Conservation (phyloP, 352 stramenopile genomes). For the Phytophthora kernoviae region DNA sequence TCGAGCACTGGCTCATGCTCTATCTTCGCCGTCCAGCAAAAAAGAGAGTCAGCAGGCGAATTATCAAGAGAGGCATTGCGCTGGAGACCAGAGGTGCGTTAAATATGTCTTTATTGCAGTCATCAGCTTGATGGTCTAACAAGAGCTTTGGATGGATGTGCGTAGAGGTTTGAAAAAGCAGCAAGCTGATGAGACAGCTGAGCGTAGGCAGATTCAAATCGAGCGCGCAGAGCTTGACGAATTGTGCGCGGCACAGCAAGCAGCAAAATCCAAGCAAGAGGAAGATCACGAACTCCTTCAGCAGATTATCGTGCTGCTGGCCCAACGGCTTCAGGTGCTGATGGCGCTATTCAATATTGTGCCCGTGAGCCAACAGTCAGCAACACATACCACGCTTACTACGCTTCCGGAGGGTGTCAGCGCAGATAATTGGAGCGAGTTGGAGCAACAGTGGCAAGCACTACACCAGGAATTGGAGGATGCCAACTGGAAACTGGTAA, state of each 20-base stretch:
- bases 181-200: constrained; percentile 33
- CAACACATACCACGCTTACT: not conserved
- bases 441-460: constrained; percentile 53
- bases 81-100: constrained; percentile 60
- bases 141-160: not conserved
- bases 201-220: constrained; percentile 39
- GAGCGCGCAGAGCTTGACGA: constrained; percentile 26
- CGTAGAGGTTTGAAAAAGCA: constrained; percentile 51
- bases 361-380: constrained; percentile 6
- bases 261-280: constrained; percentile 21
- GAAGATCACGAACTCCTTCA: constrained; percentile 52
- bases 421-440: constrained; percentile 39
- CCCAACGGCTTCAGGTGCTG: constrained; percentile 45
- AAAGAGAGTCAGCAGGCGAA: constrained; percentile 17
- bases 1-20: constrained; percentile 24
- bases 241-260: constrained; percentile 17
- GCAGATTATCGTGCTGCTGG: constrained; percentile 52
- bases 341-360: constrained; percentile 52
- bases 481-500: constrained; percentile 67
- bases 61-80: constrained; percentile 35
- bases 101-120: too few species aligned
- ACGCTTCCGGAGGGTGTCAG: too few species aligned
- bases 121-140: not conserved
- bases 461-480: constrained; percentile 54
- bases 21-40: constrained; percentile 22